Percentiles rank a stretch among this genome's conserved stretches.
These are phyloP conservation scores for Lyophyllum decastes DNA, from an alignment of 768 basidiomycete genomes.

Conservation along the genomic window DNA sequence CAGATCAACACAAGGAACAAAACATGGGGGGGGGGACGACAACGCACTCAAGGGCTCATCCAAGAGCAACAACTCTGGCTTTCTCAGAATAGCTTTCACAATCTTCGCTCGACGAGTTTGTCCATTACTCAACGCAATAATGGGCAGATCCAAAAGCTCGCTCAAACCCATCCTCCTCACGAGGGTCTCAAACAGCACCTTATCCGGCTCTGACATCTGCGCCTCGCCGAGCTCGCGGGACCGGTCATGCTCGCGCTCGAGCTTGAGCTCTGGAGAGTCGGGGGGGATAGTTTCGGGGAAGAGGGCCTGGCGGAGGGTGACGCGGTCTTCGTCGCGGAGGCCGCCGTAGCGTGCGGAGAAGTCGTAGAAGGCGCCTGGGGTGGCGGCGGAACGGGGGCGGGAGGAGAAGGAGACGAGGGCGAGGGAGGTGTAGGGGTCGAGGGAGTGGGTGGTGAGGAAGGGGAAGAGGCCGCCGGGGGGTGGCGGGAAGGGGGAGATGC, in stretches of 20 bases:
- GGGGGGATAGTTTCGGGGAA: conserved; percentile 50
- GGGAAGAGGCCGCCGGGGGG: conserved; percentile 79
- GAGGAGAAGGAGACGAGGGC: conserved; percentile 70
- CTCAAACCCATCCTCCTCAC: conserved; percentile 57
- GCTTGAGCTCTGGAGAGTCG: conserved; percentile 20
- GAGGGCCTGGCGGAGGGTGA: conserved; percentile 75
- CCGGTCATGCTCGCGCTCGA: conserved; percentile 9
- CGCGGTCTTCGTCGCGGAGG: conserved; percentile 78
- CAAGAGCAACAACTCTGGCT: conserved; percentile 77
- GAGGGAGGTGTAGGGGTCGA: conserved; percentile 52
- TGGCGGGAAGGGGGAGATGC: conserved; percentile 62
- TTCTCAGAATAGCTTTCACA: conserved; percentile 67
- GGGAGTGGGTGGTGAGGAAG: conserved; percentile 43
- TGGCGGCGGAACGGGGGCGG: conserved; percentile 50
- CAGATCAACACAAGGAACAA: background rate
- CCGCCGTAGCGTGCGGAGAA: conserved; percentile 92
- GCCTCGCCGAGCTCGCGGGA: conserved; percentile 20
- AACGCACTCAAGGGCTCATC: conserved; percentile 88
- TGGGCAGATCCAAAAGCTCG: conserved; percentile 75
- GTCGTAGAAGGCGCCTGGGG: conserved; percentile 90
- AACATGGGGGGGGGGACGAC: background rate
- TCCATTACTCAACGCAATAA: conserved; percentile 87
- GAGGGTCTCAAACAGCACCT: conserved; percentile 50
- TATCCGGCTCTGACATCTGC: conserved; percentile 22
- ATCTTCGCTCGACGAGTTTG: conserved; percentile 90